These are phyloP conservation scores for Phytophthora citrophthora DNA, from an alignment of 352 stramenopile genomes.

Conservation along the genomic window DNA sequence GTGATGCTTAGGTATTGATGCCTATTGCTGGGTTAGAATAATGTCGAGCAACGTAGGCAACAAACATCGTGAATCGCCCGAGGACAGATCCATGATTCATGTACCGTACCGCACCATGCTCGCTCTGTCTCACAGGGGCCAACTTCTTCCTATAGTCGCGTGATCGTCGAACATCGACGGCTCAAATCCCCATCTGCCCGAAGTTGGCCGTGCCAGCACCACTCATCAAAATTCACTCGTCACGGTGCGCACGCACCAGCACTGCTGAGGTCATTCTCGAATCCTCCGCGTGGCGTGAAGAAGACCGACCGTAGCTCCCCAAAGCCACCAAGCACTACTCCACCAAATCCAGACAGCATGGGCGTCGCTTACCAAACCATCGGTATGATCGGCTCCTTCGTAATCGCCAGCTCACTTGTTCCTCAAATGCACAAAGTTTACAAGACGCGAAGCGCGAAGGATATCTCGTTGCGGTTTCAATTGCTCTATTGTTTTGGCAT, in stretches of 20 bases:
- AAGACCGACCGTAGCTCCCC: neutral
- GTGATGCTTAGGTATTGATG: no score
- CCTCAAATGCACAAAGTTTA: conserved; percentile 69
- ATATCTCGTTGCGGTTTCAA: conserved; percentile 62
- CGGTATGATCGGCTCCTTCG: conserved; percentile 64
- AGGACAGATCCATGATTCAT: no score
- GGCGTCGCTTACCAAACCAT: conserved; percentile 56
- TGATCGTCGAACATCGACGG: conserved; percentile 11
- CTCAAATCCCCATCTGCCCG: conserved; percentile 21
- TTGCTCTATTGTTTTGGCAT: conserved; percentile 51
- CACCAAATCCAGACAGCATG: conserved; percentile 17
- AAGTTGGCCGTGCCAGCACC: conserved; percentile 10
- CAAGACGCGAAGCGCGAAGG: conserved; percentile 63
- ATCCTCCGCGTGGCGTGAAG: conserved; percentile 8
- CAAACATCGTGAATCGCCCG: no score
- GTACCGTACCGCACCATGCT: neutral
- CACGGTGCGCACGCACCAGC: conserved; percentile 1
- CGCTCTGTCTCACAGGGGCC: conserved; percentile 20
- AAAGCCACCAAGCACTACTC: neutral
- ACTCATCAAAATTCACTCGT: conserved; percentile 21
- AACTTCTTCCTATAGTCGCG: conserved; percentile 25
- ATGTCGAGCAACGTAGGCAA: neutral
- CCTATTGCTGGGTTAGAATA: no score
- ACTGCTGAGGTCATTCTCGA: conserved; percentile 15
- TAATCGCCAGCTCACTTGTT: conserved; percentile 63